A percentile compares a stretch with the other conserved stretches of the same genome.
phyloP scores from a whole-genome alignment of 257 asterid species.

The Przewalskia tangutica region DNA sequence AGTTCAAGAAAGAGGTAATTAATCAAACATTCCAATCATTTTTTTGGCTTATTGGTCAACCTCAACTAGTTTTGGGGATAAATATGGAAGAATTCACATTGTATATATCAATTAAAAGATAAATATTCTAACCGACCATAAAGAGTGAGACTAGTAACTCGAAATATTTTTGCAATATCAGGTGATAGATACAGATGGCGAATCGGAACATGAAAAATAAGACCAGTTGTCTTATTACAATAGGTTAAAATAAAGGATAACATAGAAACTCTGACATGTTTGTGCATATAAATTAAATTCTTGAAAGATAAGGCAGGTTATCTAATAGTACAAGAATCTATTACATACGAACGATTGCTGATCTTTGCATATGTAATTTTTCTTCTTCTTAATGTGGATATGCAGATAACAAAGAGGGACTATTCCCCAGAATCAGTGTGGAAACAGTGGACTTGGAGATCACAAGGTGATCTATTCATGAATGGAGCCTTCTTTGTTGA shows the following conservation, averaged over 20 bases:
- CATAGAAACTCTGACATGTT: background rate
- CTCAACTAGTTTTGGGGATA: too few species aligned
- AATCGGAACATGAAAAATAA: background rate
- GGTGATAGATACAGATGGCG: background rate
- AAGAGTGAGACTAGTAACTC: background rate
- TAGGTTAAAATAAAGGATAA: too few species aligned
- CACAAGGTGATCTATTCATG: constrained; percentile 61
- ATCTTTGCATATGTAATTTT: background rate
- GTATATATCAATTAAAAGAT: background rate
- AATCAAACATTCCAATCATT: background rate
- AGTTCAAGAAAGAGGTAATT: constrained; percentile 42
- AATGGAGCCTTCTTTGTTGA: constrained; percentile 66
- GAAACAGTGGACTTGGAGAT: constrained; percentile 78
- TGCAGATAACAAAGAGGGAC: constrained; percentile 75
- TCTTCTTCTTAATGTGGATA: background rate
- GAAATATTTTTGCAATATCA: too few species aligned
- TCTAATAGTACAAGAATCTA: background rate
- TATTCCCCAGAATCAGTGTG: constrained; percentile 35
- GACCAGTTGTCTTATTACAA: background rate
- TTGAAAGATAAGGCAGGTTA: too few species aligned
- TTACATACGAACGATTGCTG: background rate
- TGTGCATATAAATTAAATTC: background rate
- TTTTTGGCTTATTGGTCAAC: background rate
- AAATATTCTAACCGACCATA: background rate
- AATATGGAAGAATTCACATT: background rate